Evolutionary conservation across 2,329 filamentous ascomycete genomes (phyloP), one percentile per base, ranked within the genome.

Genomic region (Alternaria gaisen): DNA sequence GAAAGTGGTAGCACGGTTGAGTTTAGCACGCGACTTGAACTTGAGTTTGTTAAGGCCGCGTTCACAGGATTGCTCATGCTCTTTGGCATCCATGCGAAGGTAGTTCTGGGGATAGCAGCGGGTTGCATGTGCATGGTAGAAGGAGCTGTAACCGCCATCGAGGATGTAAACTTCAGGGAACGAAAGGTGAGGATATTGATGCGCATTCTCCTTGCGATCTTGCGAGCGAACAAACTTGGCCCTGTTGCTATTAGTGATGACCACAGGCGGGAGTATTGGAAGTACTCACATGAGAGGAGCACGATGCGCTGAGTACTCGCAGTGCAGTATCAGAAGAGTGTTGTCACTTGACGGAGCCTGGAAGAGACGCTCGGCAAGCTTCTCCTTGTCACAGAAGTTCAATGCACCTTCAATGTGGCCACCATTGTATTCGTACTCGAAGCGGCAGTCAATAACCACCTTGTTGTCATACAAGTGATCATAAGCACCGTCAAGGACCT

Each of bases 121-220:
- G 47, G 86, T 82, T 53, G 89, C 89, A 78, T 97, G 89, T 66
- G 92, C 85, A 24, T 87, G 83, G 78, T 94, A 99, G 84, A 99
- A 99, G 28, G 89, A 89, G 79, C 93, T 97, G 83, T 99, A 99
- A 43, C 95, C 95, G 62, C 95, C 95, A 68, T 98, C 93, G 41
- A 99, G 85, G 71, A 99, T 97, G 80, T 99, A 99, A 67, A 98
- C 89, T 78, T 99, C 95, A 2, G 95, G 95, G 74, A 97, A 99
- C n/a, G 90, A 93, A 62, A 99, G 87, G 61, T 85, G 87, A 18
- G 95, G 95, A 75, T 98, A 99, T 67, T 87, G 86, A 78, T 95
- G 92, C 55, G 89, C 88, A 79, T 99, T 99, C 74, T 89, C 85
- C 38, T 89, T 88, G 61, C 95, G 92, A 80, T 99, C 95, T 76